Percentiles rank a stretch among this genome's conserved stretches.
phyloP scores from a whole-genome alignment of 306 rosid genomes.

The Dryas octopetala region DNA sequence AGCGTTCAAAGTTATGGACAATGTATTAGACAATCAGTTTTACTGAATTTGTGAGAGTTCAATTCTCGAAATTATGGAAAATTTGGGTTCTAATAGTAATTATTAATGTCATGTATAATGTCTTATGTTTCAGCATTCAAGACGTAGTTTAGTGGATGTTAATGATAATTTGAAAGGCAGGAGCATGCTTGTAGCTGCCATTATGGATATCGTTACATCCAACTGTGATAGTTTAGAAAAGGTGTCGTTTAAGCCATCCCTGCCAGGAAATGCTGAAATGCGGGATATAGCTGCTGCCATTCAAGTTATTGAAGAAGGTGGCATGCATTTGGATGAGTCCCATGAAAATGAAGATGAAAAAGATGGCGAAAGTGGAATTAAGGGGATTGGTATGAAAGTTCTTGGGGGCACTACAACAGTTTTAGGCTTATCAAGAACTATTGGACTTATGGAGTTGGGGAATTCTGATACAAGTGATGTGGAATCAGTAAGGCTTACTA shows the following conservation, averaged over 20 bases:
- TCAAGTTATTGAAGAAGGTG: constrained; percentile 89
- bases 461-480: constrained; percentile 30
- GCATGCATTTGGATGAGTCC: constrained; percentile 74
- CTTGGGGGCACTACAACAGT: constrained; percentile 78
- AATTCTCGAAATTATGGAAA: not conserved
- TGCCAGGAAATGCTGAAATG: constrained; percentile 78
- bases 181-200: constrained; percentile 99
- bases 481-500: constrained; percentile 32
- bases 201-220: constrained; percentile 92
- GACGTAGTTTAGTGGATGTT: constrained; percentile 70
- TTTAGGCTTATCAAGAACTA: constrained; percentile 69
- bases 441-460: constrained; percentile 43
- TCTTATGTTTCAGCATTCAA: constrained; percentile 43
- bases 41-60: not conserved
- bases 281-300: constrained; percentile 87
- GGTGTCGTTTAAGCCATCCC: constrained; percentile 57
- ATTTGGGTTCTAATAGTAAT: not conserved
- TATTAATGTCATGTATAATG: no score
- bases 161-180: constrained; percentile 90
- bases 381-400: constrained; percentile 85
- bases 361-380: constrained; percentile 57
- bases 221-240: constrained; percentile 64
- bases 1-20: not conserved
- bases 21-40: not conserved
- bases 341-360: constrained; percentile 49